Percentiles rank a stretch among this genome's conserved stretches.
Conservation (phyloP, 116 monocot genomes). For the Posidonia oceanica region DNA sequence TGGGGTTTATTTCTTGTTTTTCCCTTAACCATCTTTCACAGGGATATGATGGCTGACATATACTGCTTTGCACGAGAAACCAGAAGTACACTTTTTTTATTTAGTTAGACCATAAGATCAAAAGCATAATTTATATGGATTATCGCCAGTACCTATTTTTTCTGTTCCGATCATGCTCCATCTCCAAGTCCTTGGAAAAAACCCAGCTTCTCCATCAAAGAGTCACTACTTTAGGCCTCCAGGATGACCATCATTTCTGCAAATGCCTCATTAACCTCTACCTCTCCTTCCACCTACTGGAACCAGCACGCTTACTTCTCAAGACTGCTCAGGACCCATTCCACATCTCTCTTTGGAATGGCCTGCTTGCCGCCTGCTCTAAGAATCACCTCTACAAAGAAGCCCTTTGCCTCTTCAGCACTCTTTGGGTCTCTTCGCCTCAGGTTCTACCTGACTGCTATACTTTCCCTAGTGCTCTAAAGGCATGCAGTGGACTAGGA, state of each 20-base stretch:
- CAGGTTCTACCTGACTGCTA: constrained; percentile 23
- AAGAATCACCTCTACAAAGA: constrained; percentile 33
- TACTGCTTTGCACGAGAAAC: background rate
- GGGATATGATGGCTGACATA: background rate
- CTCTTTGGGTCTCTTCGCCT: background rate
- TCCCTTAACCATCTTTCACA: background rate
- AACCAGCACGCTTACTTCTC: constrained; percentile 27
- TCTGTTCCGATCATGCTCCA: constrained; percentile 21
- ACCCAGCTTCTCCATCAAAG: constrained; percentile 44
- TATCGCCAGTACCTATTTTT: constrained; percentile 14
- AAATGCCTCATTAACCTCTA: constrained; percentile 38
- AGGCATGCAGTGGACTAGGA: constrained; percentile 24
- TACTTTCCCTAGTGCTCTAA: constrained; percentile 60
- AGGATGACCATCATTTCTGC: constrained; percentile 14
- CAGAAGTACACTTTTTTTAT: background rate
- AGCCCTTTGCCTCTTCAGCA: constrained; percentile 20
- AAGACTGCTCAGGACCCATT: constrained; percentile 9
- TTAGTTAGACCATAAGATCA: background rate
- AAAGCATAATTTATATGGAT: constrained; percentile 18
- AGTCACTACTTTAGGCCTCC: constrained; percentile 24
- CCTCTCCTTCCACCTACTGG: constrained; percentile 26
- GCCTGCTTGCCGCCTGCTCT: constrained; percentile 33
- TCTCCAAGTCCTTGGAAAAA: constrained; percentile 18
- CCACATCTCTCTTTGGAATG: constrained; percentile 42
- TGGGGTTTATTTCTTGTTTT: background rate